Base-by-base conservation (phyloP, 176 grass and related monocot species). In the Microstegium vimineum region DNA sequence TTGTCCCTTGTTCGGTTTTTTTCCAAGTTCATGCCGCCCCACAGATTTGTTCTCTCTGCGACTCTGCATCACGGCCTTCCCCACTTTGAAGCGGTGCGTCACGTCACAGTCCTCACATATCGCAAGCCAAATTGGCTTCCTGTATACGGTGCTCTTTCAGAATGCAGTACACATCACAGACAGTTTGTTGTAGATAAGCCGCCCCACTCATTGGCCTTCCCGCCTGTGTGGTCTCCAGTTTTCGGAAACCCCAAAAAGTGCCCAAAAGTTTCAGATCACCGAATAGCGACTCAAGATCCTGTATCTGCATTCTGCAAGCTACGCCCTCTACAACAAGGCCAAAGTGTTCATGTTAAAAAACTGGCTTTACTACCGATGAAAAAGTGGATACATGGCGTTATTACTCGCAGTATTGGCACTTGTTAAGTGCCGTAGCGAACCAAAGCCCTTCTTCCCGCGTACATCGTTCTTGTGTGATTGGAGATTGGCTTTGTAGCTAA, bases 21-120 rank as follows among this genome's bases (percentile, higher is more conserved):
- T 45, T 12, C 47, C 30, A 16, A 36, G 62, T 67, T 80, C 68
- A 16, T 34, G 77, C 54, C 17, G 14, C 12, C 71, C 76, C 41
- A 27, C 33, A 41, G 63, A 64, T 85, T 81, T 81, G 82, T 81
- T 81, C 52, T 66, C 65, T 81, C 10, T n/a, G n/a, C n/a, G n/a
- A n/a, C n/a, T n/a, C n/a, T 77, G 82, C 77, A 11, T 34, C 47
- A 12, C 54, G 64, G 63, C 77, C 77, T 30, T 63, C 64, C 76
- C 52, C 72, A 85, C 65, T 81, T 40, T 3, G 71, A 71, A 47
- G 64, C 25, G 27, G 8, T 2, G 11, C 68, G n/a, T n/a, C n/a
- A n/a, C n/a, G 77, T 70, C 77, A 70, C 63, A 34, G 7, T 85
- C 75, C n/a, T 14, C 42, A 35, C 35, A 32, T 23, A 77, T 31